phyloP scores from a whole-genome alignment of 768 basidiomycete species.

The Termitomyces sp. region DNA sequence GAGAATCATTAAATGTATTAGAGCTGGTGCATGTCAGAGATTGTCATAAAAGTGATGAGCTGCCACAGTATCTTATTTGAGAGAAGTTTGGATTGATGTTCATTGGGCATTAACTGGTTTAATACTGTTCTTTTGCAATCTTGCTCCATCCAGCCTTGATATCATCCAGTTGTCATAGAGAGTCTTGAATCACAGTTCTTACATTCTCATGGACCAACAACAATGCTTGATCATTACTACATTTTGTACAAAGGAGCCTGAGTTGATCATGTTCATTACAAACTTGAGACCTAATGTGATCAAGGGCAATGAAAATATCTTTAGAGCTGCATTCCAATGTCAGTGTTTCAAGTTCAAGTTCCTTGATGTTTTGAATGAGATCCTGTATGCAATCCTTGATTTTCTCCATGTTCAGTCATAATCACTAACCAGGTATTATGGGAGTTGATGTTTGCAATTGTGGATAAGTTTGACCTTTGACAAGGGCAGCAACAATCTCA shows the following conservation, averaged over 20 bases:
- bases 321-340: no score
- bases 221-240: background rate
- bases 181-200: no score
- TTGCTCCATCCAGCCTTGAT: background rate
- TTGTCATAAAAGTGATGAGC: background rate
- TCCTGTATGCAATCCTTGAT: background rate
- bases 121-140: background rate
- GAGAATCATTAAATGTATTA: background rate
- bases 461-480: no score
- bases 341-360: background rate
- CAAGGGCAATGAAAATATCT: background rate
- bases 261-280: background rate
- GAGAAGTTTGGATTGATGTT: background rate
- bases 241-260: background rate
- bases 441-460: background rate
- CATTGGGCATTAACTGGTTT: background rate
- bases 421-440: background rate
- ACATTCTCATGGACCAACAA: background rate
- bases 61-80: background rate
- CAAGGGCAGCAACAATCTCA: no score
- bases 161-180: background rate
- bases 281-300: background rate
- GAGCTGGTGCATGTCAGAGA: background rate
- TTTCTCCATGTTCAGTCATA: background rate
- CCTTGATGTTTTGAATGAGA: background rate